phyloP scores from a whole-genome alignment of 495 filamentous ascomycete species.

The Tuber melanosporum region DNA sequence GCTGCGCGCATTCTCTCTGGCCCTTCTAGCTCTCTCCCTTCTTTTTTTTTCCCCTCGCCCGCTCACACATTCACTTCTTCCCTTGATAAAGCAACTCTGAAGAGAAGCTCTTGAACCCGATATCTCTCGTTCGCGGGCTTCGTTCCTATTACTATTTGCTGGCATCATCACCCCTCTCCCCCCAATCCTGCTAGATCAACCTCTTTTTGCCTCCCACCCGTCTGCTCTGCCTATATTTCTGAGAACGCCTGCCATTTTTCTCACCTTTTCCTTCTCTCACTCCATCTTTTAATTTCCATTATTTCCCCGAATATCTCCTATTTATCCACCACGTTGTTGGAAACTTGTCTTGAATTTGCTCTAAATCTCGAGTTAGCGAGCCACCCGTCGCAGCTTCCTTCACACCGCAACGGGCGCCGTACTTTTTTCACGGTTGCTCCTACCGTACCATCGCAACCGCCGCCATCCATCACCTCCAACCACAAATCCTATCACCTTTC shows the following conservation, averaged over 20 bases:
- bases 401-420: neutral
- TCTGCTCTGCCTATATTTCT: neutral
- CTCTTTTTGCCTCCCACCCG: neutral
- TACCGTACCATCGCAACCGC: conserved; percentile 34
- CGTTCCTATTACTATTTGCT: neutral
- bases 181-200: neutral
- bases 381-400: conserved; percentile 2
- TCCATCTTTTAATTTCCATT: neutral
- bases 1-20: neutral
- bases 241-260: neutral
- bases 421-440: neutral
- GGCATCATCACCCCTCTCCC: neutral
- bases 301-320: neutral
- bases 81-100: neutral
- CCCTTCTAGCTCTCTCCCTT: neutral
- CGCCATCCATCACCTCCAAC: conserved; percentile 18
- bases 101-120: neutral
- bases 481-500: conserved; percentile 7
- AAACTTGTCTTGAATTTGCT: conserved; percentile 1
- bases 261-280: neutral
- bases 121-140: neutral
- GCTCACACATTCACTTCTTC: conserved; percentile 3
- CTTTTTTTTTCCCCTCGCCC: neutral
- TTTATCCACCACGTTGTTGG: neutral
- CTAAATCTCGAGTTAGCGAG: conserved; percentile 5